Evolutionary conservation across 106 monocot species (phyloP).

Genomic region (Gastrodia elata): DNA sequence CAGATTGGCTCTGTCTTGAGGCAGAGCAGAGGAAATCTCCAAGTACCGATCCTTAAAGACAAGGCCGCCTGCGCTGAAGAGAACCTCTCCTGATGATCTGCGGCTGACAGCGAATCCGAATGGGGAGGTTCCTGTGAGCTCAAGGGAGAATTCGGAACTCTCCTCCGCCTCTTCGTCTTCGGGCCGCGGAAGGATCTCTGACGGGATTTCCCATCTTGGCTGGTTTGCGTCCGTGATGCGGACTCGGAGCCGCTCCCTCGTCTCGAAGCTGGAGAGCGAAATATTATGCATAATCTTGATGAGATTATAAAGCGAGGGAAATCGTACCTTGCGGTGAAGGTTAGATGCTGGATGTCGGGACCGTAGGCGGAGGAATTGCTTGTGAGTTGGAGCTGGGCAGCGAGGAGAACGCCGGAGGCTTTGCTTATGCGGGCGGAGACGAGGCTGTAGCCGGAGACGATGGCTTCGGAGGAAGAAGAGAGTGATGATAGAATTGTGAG

Average conservation of each 20-base stretch:
- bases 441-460: too few relatives aligned
- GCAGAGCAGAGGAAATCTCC: constrained; percentile 32
- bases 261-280: constrained; percentile 30
- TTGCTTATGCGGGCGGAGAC: too few relatives aligned
- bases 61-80: constrained; percentile 22
- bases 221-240: constrained; percentile 33
- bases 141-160: constrained; percentile 30
- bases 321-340: too few relatives aligned
- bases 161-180: neutral
- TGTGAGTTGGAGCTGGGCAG: too few relatives aligned
- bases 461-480: too few relatives aligned
- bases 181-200: neutral
- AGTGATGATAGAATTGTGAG: too few relatives aligned
- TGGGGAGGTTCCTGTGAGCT: constrained; percentile 24
- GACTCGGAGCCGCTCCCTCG: constrained; percentile 33
- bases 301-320: neutral
- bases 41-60: constrained; percentile 41
- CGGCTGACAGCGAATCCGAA: constrained; percentile 38
- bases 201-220: constrained; percentile 44
- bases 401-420: too few relatives aligned
- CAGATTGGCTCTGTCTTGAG: constrained; percentile 12
- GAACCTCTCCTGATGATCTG: constrained; percentile 38
- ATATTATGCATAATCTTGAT: too few relatives aligned
- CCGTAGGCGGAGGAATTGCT: too few relatives aligned
- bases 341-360: too few relatives aligned